These are phyloP conservation scores for Raffaelea albimanens DNA, from an alignment of 2,329 filamentous ascomycete genomes.

Conservation along the genomic window DNA sequence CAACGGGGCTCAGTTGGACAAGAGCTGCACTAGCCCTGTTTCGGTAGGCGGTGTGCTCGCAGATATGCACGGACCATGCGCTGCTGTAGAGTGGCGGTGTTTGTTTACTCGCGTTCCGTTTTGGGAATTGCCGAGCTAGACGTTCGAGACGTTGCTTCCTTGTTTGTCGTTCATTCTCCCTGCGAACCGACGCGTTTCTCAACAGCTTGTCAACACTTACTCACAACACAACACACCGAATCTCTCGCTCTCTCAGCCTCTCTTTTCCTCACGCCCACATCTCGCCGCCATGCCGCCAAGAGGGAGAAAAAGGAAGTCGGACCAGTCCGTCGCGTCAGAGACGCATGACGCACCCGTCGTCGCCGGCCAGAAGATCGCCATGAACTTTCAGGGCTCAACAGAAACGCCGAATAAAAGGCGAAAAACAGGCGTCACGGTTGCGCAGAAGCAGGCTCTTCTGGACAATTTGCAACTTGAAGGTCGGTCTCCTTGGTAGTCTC, in stretches of 20 bases:
- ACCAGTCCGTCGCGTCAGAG: constrained; percentile 20
- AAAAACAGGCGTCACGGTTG: constrained; percentile 50
- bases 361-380: constrained; percentile 20
- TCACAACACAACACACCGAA: background rate
- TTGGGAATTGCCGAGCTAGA: no score
- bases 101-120: constrained; percentile 11
- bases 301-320: constrained; percentile 36
- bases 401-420: constrained; percentile 55
- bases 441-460: constrained; percentile 77
- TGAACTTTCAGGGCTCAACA: constrained; percentile 24
- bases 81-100: constrained; percentile 1
- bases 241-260: no score
- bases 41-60: constrained; percentile 7
- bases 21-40: constrained; percentile 1
- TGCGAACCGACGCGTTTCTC: no score
- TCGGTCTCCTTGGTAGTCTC: constrained; percentile 31
- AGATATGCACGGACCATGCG: constrained; percentile 9
- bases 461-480: constrained; percentile 86
- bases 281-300: constrained; percentile 35
- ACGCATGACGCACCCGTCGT: constrained; percentile 15
- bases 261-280: background rate
- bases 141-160: no score
- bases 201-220: no score
- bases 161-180: no score
- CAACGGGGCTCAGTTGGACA: background rate